phyloP scores from a whole-genome alignment of 2,329 filamentous ascomycete species.

The Aspergillus sp. region DNA sequence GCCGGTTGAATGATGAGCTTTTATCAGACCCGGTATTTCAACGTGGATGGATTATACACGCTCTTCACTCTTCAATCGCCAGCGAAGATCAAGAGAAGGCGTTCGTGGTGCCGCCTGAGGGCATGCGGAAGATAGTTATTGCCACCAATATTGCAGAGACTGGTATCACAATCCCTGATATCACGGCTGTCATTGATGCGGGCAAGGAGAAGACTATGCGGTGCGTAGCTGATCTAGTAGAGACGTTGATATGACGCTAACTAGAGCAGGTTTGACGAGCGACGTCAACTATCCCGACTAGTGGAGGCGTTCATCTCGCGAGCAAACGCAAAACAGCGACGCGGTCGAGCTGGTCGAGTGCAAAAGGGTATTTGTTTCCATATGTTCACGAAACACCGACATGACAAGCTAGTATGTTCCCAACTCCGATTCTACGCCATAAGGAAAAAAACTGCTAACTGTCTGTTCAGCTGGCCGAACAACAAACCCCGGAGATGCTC shows the following conservation, averaged over 20 bases:
- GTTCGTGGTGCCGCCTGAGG: constrained; percentile 79
- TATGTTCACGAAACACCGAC: constrained; percentile 84
- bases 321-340: constrained; percentile 92
- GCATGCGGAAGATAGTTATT: constrained; percentile 86
- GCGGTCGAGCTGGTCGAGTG: constrained; percentile 91
- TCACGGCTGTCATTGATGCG: constrained; percentile 94
- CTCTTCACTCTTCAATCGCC: constrained; percentile 90
- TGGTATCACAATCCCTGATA: constrained; percentile 93
- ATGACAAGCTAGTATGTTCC: constrained; percentile 63
- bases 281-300: constrained; percentile 82
- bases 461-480: constrained; percentile 68
- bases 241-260: background rate
- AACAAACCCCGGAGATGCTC: constrained; percentile 96
- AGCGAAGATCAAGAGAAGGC: constrained; percentile 95
- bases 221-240: constrained; percentile 14
- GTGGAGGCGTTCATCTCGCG: constrained; percentile 94
- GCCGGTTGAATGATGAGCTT: constrained; percentile 82
- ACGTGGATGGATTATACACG: constrained; percentile 79
- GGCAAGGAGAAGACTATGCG: constrained; percentile 96
- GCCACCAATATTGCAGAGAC: constrained; percentile 99
- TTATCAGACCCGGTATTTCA: constrained; percentile 73
- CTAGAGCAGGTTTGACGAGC: constrained; percentile 73
- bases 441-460: background rate
- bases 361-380: constrained; percentile 95
- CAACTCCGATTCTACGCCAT: background rate